Evolutionary conservation across 2,329 filamentous ascomycete genomes (phyloP), one percentile per base, ranked within the genome.

Genomic region (Aureobasidium sp.): DNA sequence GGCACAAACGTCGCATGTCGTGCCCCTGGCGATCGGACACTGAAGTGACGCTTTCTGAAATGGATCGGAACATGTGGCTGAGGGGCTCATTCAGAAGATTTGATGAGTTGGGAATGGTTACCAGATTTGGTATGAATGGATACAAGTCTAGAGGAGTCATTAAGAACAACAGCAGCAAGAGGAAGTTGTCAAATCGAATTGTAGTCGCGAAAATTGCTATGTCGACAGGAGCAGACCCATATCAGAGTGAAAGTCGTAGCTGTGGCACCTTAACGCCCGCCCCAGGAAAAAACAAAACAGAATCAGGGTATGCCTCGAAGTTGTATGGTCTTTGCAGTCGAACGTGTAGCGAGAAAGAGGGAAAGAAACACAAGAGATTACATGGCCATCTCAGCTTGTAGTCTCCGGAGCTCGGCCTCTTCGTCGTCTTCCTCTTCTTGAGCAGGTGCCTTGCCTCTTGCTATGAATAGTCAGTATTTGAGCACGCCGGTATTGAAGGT

Each of bases 321-420:
- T 49, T 51, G 36, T 60, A 51, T 42, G 36, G 57, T 51, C 57
- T 60, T 60, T 60, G 57, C 57, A 60, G 57, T 25, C 48, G 34
- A 42, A 42, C 29, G 39, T 60, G 45, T 60, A 60, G 42, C 42
- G 15, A 17, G 55, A 47, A 39, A 31, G 39, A 48, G 31, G 20
- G 6, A n/a, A 25, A 45, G 22, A 27, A 37, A 20, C 36, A 17
- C 11, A n/a, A 11, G 42, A 20, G 20, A 48, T 72, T 76, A 96
- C 88, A 97, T 96, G 67, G 92, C 92, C 93, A 97, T 97, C 77
- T 97, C 93, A 39, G 91, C 92, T 74, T 96, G 91, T 68, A 99
- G 77, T 78, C 94, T 97, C 76, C 88, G 85, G 72, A 97, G 80
- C 79, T 97, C 93, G 70, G 88, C 93, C 76, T 97, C 93, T 73